Conservation (phyloP, 2,329 filamentous ascomycete genomes). For the Phialocephala subalpina region DNA sequence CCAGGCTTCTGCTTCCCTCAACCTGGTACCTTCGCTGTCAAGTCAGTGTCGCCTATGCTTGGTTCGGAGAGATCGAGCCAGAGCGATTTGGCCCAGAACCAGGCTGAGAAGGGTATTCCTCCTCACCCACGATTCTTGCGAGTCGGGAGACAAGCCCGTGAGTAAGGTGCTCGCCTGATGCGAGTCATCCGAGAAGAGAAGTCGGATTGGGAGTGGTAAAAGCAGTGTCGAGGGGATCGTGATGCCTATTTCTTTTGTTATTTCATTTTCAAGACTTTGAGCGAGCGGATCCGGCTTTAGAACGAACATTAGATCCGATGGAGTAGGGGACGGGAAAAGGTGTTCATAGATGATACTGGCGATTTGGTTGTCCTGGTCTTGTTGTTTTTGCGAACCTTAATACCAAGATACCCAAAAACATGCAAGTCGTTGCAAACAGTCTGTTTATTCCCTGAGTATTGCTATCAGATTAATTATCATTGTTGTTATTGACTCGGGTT, state of each 20-base stretch:
- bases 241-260: neutral
- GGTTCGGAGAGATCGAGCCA: neutral
- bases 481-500: too few species aligned
- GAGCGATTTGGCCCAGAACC: neutral
- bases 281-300: neutral
- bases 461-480: too few species aligned
- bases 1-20: conserved; percentile 42
- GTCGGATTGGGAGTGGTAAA: neutral
- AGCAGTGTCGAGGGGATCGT: neutral
- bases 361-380: neutral
- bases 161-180: neutral
- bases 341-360: neutral
- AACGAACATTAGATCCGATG: neutral
- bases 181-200: neutral
- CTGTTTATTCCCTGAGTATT: too few species aligned
- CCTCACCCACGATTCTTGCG: neutral
- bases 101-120: conserved; percentile 4
- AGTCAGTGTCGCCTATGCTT: neutral
- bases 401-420: neutral
- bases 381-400: neutral
- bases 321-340: neutral
- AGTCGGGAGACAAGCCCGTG: neutral
- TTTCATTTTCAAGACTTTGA: neutral
- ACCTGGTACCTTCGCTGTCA: neutral
- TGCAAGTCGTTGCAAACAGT: neutral